Evolutionary conservation across 306 rosid genomes (phyloP).

Genomic region (Abrus precatorius): DNA sequence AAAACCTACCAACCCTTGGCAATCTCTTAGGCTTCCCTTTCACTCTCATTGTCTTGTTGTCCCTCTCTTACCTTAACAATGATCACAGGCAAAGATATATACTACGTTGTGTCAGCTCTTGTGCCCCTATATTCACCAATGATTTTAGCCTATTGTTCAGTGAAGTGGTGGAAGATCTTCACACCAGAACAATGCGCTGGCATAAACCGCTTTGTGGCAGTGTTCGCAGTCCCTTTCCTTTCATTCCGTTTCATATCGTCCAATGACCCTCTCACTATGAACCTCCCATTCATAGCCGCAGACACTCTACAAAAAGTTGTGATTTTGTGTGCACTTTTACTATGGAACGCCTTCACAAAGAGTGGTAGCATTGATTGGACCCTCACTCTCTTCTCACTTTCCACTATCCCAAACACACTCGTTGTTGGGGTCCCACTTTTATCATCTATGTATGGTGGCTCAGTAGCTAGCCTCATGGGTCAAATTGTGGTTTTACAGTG

Average conservation of each 20-base stretch:
- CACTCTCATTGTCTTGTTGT: too few species aligned
- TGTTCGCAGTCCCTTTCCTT: slow-evolving; percentile 31
- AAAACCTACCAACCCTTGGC: too few species aligned
- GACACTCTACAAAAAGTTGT: slow-evolving; percentile 36
- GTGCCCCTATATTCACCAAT: slow-evolving; percentile 37
- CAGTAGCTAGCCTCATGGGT: slow-evolving; percentile 66
- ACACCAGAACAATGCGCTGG: not conserved
- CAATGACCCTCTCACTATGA: slow-evolving; percentile 34
- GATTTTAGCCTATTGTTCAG: slow-evolving; percentile 34
- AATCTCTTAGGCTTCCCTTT: not conserved
- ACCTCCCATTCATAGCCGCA: slow-evolving; percentile 8
- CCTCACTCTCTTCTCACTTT: slow-evolving; percentile 77
- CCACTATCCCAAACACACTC: slow-evolving; percentile 77
- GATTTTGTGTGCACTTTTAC: slow-evolving; percentile 11
- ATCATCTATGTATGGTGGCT: slow-evolving; percentile 75
- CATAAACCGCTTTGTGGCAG: slow-evolving; percentile 36
- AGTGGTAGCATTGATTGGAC: slow-evolving; percentile 69
- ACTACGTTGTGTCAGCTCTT: slow-evolving; percentile 46
- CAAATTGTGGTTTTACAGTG: slow-evolving; percentile 30
- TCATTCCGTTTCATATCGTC: slow-evolving; percentile 3
- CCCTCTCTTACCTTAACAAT: slow-evolving; percentile 33
- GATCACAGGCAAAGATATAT: slow-evolving; percentile 75
- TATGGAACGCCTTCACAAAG: slow-evolving; percentile 29
- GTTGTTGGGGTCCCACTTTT: slow-evolving; percentile 78
- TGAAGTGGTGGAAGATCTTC: not conserved